Base-by-base conservation (phyloP, 495 filamentous ascomycete species). In the Penicillium ochrochloron region DNA sequence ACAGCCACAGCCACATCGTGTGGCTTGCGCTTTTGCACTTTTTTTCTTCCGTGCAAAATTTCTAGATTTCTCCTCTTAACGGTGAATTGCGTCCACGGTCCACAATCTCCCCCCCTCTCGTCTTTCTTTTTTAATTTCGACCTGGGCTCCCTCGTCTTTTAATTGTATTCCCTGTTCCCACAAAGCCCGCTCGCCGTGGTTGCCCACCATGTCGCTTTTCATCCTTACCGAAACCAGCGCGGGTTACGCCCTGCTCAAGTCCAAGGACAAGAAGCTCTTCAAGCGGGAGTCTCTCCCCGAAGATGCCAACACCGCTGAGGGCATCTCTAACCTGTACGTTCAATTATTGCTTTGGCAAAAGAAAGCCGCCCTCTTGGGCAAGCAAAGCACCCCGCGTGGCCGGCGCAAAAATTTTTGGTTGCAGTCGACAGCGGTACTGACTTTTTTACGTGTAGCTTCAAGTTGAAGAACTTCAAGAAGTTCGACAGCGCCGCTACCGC, bases 211-310 rank as follows among this genome's bases (percentile, higher is more conserved):
- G 91, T 87, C 88, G 78, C 85, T 91, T 68, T 90, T 92, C 75
- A 89, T 92, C 77, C 86, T 96, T 61, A 90, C 90, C 61, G 95
- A 99, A 80, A 99, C 95, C 71, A 90, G 89, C 78, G 96, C 94
- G 68, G 95, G 96, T 67, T 97, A 97, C 84, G 96, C 93, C 75
- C 86, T 99, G 71, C 91, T 98, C 82, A 98, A 99, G 82, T 91
- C 96, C 31, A 92, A 91, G 77, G 94, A 97, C 88, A 97, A 97
- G 86, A 98, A 97, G 85, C 85, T 98, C 46, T 84, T 99, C 59
- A 93, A 97, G 80, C 87, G 88, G 66, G 90, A 93, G 76, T 86
- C 92, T 71, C 73, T 96, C 65, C 80, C 84, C 31, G 84, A 86
- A 46, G 89, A 96, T 73, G 85, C 90, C 50, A 84, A 86, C 34